A percentile compares a stretch with the other conserved stretches of the same genome.
Evolutionary conservation across 179 eudicot species (phyloP).

Genomic region (Carnegiea gigantea): DNA sequence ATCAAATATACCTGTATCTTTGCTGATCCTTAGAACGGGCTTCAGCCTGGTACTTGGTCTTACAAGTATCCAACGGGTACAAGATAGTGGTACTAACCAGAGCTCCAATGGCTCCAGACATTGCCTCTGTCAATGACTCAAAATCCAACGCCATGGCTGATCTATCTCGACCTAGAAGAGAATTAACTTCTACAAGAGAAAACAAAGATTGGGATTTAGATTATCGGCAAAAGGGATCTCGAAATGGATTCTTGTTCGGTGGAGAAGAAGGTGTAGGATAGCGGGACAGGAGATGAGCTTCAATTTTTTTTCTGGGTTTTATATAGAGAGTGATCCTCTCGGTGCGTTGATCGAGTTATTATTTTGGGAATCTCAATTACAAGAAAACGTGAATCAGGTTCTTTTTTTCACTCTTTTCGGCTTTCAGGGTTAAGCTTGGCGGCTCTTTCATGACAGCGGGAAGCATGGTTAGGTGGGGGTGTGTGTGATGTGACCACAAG

Average conservation of each 20-base stretch:
- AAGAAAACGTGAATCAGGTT: not conserved
- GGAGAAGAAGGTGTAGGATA: not conserved
- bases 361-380: not conserved
- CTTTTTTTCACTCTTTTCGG: not conserved
- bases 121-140: slow-evolving; percentile 81
- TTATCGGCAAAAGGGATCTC: not conserved
- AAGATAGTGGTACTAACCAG: slow-evolving; percentile 68
- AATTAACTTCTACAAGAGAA: not conserved
- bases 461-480: not conserved
- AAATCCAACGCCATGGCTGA: slow-evolving; percentile 57
- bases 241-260: not conserved
- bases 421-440: not conserved
- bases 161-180: not conserved
- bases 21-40: slow-evolving; percentile 55
- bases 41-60: slow-evolving; percentile 85
- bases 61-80: slow-evolving; percentile 90
- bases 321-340: not conserved
- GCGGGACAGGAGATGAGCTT: not conserved
- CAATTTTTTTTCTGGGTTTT: not conserved
- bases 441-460: not conserved
- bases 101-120: slow-evolving; percentile 84
- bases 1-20: slow-evolving; percentile 52
- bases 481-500: not conserved
- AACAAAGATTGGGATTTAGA: not conserved
- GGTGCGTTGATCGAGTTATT: not conserved